phyloP scores from a whole-genome alignment of 345 rosid genomes.

The Lumnitzera racemosa region DNA sequence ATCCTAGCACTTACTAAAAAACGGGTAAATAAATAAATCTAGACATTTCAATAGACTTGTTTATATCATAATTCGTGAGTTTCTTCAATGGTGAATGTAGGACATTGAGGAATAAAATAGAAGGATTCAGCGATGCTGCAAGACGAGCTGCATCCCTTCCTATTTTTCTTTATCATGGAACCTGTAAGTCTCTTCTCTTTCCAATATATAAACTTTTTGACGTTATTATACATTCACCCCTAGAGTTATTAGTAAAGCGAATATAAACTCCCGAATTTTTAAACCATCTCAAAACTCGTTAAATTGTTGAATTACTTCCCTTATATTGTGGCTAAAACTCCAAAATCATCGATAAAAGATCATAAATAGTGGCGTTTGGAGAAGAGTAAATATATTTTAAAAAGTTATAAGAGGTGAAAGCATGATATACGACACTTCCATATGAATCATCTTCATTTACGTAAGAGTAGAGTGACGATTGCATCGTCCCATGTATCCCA shows the following conservation, averaged over 20 bases:
- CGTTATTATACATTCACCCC: neutral
- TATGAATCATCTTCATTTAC: no score
- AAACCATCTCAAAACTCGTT: no score
- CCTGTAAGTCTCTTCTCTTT: slow-evolving; percentile 28
- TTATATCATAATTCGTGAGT: neutral
- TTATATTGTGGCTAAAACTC: no score
- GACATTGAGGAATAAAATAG: slow-evolving; percentile 47
- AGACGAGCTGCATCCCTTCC: slow-evolving; percentile 67
- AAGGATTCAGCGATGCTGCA: slow-evolving; percentile 54
- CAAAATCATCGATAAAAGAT: no score
- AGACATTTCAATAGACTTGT: neutral
- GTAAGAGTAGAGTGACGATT: no score
- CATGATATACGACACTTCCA: no score
- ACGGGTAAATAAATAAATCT: no score
- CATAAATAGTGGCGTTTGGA: no score
- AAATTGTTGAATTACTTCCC: no score
- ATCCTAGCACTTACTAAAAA: neutral
- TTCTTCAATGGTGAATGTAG: slow-evolving; percentile 17
- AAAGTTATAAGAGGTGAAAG: no score
- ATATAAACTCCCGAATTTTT: neutral
- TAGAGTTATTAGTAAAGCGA: neutral
- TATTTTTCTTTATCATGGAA: slow-evolving; percentile 54
- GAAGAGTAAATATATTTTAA: no score
- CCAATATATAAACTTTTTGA: neutral
- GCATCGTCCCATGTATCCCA: slow-evolving; percentile 11